Evolutionary conservation across 176 grass and related monocot species (phyloP), one percentile per base, ranked within the genome.

Genomic region (Oryza glumipatula): DNA sequence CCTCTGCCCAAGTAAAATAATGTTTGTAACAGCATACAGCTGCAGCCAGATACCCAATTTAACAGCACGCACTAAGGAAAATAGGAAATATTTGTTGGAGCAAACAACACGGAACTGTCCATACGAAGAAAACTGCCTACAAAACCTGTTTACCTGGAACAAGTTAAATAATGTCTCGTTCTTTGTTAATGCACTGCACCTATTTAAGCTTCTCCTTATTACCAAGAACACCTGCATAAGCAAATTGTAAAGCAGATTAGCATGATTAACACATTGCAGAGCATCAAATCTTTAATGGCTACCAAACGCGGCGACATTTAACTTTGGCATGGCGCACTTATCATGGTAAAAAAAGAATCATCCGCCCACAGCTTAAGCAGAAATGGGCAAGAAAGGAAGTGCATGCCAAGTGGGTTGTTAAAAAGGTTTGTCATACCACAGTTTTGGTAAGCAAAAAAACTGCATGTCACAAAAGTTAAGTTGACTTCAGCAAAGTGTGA

Each of bases 141-240:
- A 36, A 48, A 75, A 21, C 12, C 19, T 72, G 65, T 22, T n/a
- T 87, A 96, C 96, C 94, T 94, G 87, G 73, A 96, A 92, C 79
- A 99, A 92, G 83, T 92, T 99, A 76, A 91, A 94, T 77, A 99
- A 82, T 65, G 96, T 99, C 78, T 99, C 91, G 46, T 90, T 95
- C 91, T 99, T 95, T 71, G 96, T 99, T 80, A 99, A 91, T 84
- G 93, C 93, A 41, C 89, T 94, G 83, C 96, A 99, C 78, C 96
- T 85, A 84, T 99, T 99, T 87, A 99, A 91, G 93, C 96, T 99
- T 96, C 94, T 99, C 82, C 94, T 93, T 76, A 99, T 99, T 70
- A 99, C 86, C 79, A 99, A 88, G 79, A 99, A 99, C 69, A 99
- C 96, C 91, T 99, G 93, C 79, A 72, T 14, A 86, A 30, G 43